phyloP scores from a whole-genome alignment of 192 early-diverging fungal species.

The Coemansia sp. region DNA sequence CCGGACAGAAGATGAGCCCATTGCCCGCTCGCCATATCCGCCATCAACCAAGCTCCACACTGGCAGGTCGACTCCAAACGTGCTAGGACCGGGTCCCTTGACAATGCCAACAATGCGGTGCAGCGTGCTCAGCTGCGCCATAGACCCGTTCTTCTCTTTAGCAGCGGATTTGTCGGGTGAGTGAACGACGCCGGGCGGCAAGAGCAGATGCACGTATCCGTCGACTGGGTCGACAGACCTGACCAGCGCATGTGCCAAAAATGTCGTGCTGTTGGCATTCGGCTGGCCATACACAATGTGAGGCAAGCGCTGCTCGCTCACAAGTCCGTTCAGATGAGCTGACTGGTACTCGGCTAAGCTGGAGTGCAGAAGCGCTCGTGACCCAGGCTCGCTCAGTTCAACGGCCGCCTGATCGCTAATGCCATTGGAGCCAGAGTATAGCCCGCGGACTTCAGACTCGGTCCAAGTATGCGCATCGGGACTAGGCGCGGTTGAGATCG shows the following conservation, averaged over 20 bases:
- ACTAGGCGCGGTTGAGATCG: slow-evolving; percentile 24
- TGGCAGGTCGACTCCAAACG: slow-evolving; percentile 37
- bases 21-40: slow-evolving; percentile 45
- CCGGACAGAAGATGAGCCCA: slow-evolving; percentile 21
- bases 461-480: slow-evolving; percentile 38
- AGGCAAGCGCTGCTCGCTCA: slow-evolving; percentile 9
- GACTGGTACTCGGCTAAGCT: neutral
- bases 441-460: slow-evolving; percentile 10
- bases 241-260: slow-evolving; percentile 67
- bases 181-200: slow-evolving; percentile 41
- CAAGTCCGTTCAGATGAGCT: neutral
- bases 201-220: slow-evolving; percentile 61
- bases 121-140: neutral
- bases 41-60: slow-evolving; percentile 43
- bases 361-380: slow-evolving; percentile 23
- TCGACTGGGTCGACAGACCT: slow-evolving; percentile 65
- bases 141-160: neutral
- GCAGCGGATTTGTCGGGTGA: neutral
- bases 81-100: slow-evolving; percentile 39
- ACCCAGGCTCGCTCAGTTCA: slow-evolving; percentile 38
- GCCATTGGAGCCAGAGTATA: slow-evolving; percentile 19
- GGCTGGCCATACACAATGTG: slow-evolving; percentile 52
- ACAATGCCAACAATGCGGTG: slow-evolving; percentile 39
- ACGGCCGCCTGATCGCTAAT: slow-evolving; percentile 32
- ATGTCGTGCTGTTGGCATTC: slow-evolving; percentile 51